A percentile compares a stretch with the other conserved stretches of the same genome.
These are phyloP conservation scores for Scedosporium minutisporum DNA, from an alignment of 2,329 filamentous ascomycete genomes.

Conservation along the genomic window DNA sequence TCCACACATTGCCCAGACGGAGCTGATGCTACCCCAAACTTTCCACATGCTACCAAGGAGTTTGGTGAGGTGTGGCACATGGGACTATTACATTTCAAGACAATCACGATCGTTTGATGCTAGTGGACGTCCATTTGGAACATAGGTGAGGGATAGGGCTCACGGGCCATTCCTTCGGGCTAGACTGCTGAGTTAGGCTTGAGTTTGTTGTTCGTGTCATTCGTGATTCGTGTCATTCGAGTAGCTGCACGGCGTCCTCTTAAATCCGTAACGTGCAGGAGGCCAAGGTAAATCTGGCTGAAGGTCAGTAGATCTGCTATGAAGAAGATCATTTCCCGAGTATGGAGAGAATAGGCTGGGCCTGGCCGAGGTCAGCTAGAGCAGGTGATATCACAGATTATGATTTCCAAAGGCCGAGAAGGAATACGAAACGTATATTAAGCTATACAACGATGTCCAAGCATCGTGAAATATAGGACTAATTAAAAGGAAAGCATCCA, in stretches of 20 bases:
- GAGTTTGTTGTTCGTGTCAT: no score
- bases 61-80: background rate
- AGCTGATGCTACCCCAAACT: background rate
- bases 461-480: background rate
- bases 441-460: background rate
- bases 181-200: no score
- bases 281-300: no score
- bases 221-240: no score
- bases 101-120: no score
- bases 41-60: background rate
- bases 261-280: no score
- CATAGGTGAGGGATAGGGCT: no score
- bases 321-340: no score
- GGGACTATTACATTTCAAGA: background rate
- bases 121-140: no score
- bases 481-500: background rate
- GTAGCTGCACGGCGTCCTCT: no score
- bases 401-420: background rate
- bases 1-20: background rate
- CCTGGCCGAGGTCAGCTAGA: background rate
- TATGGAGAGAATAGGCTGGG: background rate
- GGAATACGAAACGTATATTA: background rate
- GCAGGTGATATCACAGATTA: background rate
- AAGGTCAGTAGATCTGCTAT: no score
- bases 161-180: no score